These are phyloP conservation scores for Citrus australasica DNA, from an alignment of 345 rosid species.

Conservation along the genomic window DNA sequence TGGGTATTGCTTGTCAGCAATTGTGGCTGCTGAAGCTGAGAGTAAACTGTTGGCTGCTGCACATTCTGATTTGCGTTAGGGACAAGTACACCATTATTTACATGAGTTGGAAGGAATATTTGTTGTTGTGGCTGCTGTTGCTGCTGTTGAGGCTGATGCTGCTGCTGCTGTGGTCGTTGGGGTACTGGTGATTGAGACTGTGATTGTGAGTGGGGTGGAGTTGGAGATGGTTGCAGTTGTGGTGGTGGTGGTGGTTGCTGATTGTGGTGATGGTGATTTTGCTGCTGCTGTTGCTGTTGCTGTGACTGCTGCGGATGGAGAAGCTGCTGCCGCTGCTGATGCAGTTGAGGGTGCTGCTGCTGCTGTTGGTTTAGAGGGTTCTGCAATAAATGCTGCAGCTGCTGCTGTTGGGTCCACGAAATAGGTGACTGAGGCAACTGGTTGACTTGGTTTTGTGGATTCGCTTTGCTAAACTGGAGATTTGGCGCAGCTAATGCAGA, in stretches of 20 bases:
- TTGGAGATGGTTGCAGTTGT: conserved; percentile 12
- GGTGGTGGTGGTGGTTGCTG: conserved; percentile 20
- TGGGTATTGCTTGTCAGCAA: conserved; percentile 41
- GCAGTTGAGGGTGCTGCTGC: conserved; percentile 28
- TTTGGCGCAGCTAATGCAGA: conserved; percentile 46
- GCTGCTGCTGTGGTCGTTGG: conserved; percentile 28
- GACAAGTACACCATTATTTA: conserved; percentile 39
- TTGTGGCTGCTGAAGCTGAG: conserved; percentile 62
- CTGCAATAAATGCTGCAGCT: conserved; percentile 49
- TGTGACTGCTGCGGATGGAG: conserved; percentile 37
- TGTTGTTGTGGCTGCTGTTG: conserved; percentile 44
- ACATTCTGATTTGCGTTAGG: conserved; percentile 46
- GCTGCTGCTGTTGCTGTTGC: conserved; percentile 33
- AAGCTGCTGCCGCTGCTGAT: conserved; percentile 32
- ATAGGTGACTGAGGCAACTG: conserved; percentile 57
- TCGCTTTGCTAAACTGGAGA: conserved; percentile 65
- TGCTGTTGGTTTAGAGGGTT: conserved; percentile 34
- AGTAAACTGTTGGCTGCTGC: conserved; percentile 48
- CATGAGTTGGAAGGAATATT: conserved; percentile 33
- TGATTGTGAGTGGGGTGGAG: conserved; percentile 20
- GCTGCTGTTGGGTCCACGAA: conserved; percentile 75
- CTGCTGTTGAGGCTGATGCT: conserved; percentile 25
- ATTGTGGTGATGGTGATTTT: conserved; percentile 14
- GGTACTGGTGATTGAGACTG: conserved; percentile 17
- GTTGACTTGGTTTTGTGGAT: conserved; percentile 47